Conservation (phyloP, 306 rosid species). For the Cicer judaicum region DNA sequence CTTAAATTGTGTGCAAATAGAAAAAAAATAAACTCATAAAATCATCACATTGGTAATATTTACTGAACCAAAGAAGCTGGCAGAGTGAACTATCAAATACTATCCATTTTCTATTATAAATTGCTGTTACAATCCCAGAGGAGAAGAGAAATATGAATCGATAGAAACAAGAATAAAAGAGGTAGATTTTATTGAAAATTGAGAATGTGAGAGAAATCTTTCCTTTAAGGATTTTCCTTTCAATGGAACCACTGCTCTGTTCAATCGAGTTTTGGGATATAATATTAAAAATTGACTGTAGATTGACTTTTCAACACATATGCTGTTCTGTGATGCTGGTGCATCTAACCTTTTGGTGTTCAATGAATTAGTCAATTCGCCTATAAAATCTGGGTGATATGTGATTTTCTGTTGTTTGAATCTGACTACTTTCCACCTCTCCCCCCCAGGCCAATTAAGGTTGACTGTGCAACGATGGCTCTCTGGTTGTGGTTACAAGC, state of each 20-base stretch:
- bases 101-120: neutral
- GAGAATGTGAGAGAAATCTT: slow-evolving; percentile 4
- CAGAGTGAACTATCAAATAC: slow-evolving; percentile 30
- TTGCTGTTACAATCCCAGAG: slow-evolving; percentile 12
- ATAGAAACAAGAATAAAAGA: neutral
- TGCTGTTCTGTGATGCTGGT: slow-evolving; percentile 28
- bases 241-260: neutral
- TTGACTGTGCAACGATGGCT: slow-evolving; percentile 71
- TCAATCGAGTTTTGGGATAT: slow-evolving; percentile 7
- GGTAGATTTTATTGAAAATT: neutral
- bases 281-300: neutral
- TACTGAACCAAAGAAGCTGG: slow-evolving; percentile 20
- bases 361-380: neutral
- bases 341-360: slow-evolving; percentile 8
- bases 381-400: slow-evolving; percentile 28
- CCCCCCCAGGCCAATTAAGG: slow-evolving; percentile 71
- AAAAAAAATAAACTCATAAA: neutral
- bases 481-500: slow-evolving; percentile 69
- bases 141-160: neutral
- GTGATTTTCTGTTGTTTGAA: slow-evolving; percentile 38
- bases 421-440: slow-evolving; percentile 43
- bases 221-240: neutral
- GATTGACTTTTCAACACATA: slow-evolving; percentile 25
- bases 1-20: neutral
- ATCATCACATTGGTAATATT: slow-evolving; percentile 7